Evolutionary conservation across 2,329 filamentous ascomycete species (phyloP).

Genomic region (Colletotrichum sp.): DNA sequence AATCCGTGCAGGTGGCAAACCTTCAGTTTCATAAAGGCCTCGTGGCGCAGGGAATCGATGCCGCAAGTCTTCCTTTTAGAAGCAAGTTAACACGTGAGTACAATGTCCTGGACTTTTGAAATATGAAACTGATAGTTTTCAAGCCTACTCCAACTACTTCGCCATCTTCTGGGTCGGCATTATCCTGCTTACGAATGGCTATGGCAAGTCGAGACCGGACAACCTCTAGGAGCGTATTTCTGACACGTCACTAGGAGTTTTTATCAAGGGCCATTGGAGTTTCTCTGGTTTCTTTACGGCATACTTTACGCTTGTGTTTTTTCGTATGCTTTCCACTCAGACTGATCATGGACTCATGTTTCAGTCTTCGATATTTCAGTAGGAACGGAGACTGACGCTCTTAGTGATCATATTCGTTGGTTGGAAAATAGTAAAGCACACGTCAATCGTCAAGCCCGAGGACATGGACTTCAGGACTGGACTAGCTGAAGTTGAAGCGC

Average conservation of each 20-base stretch:
- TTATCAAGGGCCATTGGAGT: background rate
- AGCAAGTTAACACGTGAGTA: background rate
- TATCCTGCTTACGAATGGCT: background rate
- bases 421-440: background rate
- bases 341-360: background rate
- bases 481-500: background rate
- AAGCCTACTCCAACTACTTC: background rate
- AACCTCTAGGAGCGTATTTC: background rate
- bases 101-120: background rate
- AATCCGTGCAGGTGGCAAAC: background rate
- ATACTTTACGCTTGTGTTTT: background rate
- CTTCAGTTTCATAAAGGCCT: background rate
- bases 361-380: background rate
- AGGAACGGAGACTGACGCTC: background rate
- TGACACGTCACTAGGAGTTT: background rate
- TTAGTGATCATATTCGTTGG: background rate
- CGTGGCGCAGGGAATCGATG: background rate
- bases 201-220: background rate
- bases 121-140: background rate
- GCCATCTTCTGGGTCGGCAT: background rate
- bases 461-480: background rate
- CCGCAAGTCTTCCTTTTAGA: background rate
- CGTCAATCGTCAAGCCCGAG: background rate
- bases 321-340: background rate
- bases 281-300: background rate